Conservation (phyloP, 129 eudicot species). For the Erigeron canadensis region DNA sequence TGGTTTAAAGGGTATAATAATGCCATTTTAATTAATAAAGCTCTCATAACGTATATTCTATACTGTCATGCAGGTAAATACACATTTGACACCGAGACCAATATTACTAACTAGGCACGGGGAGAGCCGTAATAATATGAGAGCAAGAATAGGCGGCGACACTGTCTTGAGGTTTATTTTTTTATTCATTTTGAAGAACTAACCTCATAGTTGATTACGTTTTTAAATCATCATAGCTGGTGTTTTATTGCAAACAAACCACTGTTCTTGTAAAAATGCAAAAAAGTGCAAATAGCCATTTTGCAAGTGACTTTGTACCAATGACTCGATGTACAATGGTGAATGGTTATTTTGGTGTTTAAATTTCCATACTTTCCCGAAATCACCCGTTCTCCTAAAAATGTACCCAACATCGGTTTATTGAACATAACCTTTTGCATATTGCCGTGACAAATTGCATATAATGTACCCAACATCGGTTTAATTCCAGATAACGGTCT, state of each 20-base stretch:
- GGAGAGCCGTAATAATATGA: constrained; percentile 82
- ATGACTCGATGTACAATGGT: not conserved
- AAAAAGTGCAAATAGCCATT: not conserved
- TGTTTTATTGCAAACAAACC: constrained; percentile 4
- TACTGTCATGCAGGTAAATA: constrained; percentile 71
- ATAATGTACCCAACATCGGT: too few species aligned
- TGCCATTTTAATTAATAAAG: not conserved
- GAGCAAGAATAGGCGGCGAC: constrained; percentile 97
- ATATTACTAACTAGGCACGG: constrained; percentile 92
- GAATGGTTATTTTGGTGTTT: not conserved
- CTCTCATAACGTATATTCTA: not conserved
- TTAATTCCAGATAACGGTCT: not conserved
- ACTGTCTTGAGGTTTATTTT: constrained; percentile 62
- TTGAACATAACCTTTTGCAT: not conserved
- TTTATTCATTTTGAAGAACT: not conserved
- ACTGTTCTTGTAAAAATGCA: not conserved
- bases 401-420: not conserved
- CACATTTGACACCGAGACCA: constrained; percentile 91
- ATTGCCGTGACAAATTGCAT: too few species aligned
- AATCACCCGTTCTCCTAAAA: not conserved
- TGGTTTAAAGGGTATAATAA: constrained; percentile 9
- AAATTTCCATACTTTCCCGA: not conserved
- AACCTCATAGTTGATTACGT: not conserved
- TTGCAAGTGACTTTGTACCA: not conserved
- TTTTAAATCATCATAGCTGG: not conserved